Evolutionary conservation across 495 filamentous ascomycete genomes (phyloP).

Genomic region (Hyaloscypha hepaticicola): DNA sequence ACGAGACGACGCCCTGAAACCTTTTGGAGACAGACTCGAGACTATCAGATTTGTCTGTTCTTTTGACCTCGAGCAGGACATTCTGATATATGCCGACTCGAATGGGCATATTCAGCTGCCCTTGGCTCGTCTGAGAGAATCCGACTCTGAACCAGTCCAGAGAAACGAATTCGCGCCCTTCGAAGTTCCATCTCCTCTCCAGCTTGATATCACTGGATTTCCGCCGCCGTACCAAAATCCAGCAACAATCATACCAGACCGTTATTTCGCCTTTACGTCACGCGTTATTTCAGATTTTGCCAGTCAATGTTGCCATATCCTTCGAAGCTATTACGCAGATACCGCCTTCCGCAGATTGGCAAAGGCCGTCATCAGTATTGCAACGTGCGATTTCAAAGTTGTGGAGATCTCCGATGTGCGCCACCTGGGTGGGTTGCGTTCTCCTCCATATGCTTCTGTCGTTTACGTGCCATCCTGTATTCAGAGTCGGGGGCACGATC

Average conservation of each 20-base stretch:
- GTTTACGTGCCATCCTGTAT: too few relatives aligned
- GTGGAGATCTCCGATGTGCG: neutral
- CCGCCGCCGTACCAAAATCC: slow-evolving; percentile 14
- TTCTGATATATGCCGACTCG: slow-evolving; percentile 7
- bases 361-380: slow-evolving; percentile 14
- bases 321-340: slow-evolving; percentile 15
- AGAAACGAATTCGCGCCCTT: slow-evolving; percentile 12
- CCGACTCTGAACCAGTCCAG: slow-evolving; percentile 3
- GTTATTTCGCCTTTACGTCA: slow-evolving; percentile 11
- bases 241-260: neutral
- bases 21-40: slow-evolving; percentile 22
- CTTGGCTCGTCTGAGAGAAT: neutral
- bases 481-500: too few relatives aligned
- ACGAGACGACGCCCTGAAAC: slow-evolving; percentile 21
- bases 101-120: slow-evolving; percentile 5
- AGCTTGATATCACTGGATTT: neutral
- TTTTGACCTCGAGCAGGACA: slow-evolving; percentile 20
- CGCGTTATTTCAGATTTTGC: slow-evolving; percentile 21
- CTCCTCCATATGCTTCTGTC: too few relatives aligned
- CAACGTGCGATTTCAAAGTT: slow-evolving; percentile 18
- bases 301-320: slow-evolving; percentile 22
- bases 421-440: too few relatives aligned
- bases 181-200: slow-evolving; percentile 6
- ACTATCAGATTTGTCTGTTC: slow-evolving; percentile 11
- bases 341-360: slow-evolving; percentile 18